phyloP scores from a whole-genome alignment of 1,284 basidiomycete species.

The Ganoderma leucocontextum region DNA sequence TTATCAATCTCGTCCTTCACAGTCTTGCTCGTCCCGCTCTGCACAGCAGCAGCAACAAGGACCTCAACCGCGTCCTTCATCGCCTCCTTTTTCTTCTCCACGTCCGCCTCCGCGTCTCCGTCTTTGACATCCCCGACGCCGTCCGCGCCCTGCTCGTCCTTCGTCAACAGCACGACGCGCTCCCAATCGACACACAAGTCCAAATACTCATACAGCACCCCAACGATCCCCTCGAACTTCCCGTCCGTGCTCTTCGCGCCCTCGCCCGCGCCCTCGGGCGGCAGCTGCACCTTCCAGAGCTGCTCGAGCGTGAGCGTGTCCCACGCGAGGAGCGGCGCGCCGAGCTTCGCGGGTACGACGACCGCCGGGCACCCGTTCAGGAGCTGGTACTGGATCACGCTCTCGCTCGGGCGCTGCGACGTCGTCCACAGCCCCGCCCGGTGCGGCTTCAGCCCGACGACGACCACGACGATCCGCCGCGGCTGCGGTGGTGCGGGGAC shows the following conservation, averaged over 20 bases:
- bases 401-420: constrained; percentile 64
- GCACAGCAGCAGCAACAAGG: constrained; percentile 61
- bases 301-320: constrained; percentile 65
- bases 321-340: constrained; percentile 70
- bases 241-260: constrained; percentile 40
- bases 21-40: constrained; percentile 61
- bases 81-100: constrained; percentile 46
- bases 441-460: constrained; percentile 68
- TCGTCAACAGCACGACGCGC: constrained; percentile 47
- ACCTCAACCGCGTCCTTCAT: constrained; percentile 57
- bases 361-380: constrained; percentile 69
- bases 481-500: constrained; percentile 53
- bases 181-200: constrained; percentile 71
- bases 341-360: constrained; percentile 64
- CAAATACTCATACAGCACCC: constrained; percentile 64
- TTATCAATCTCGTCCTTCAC: constrained; percentile 64
- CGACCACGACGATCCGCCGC: constrained; percentile 61
- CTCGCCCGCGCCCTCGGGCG: constrained; percentile 41
- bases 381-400: constrained; percentile 67
- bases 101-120: constrained; percentile 27
- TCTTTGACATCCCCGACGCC: constrained; percentile 36
- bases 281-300: constrained; percentile 60
- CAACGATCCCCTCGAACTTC: constrained; percentile 59
- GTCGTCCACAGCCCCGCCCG: constrained; percentile 61
- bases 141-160: constrained; percentile 24